phyloP scores from a whole-genome alignment of 352 stramenopile genomes.

The Globisporangium yorkense region DNA sequence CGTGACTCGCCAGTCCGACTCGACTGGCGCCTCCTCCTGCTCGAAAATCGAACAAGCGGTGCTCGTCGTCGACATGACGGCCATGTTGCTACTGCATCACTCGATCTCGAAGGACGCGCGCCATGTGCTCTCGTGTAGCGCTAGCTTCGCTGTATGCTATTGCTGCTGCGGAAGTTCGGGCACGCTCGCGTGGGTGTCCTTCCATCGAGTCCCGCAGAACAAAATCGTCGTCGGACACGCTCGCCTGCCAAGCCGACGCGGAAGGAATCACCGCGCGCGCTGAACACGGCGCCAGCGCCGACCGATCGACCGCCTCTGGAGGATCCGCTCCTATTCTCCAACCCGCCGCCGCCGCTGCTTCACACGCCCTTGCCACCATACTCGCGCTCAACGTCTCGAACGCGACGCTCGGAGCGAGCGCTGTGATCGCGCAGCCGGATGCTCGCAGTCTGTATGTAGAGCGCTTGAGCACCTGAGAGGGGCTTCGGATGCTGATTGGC shows the following conservation, averaged over 20 bases:
- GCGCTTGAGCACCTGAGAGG: neutral
- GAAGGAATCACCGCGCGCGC: neutral
- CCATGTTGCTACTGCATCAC: no score
- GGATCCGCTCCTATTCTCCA: neutral
- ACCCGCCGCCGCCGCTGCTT: neutral
- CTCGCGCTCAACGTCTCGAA: constrained; percentile 10
- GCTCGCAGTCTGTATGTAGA: constrained; percentile 6
- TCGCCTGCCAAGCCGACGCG: neutral
- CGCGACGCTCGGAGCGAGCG: constrained; percentile 14
- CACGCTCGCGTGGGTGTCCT: neutral
- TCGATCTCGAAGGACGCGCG: no score
- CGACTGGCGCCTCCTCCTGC: no score
- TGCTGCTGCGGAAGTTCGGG: no score
- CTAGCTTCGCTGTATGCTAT: no score
- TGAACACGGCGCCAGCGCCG: neutral
- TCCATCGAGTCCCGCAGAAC: neutral
- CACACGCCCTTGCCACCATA: constrained; percentile 4
- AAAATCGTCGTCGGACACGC: neutral
- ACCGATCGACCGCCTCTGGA: neutral
- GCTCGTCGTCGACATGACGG: no score
- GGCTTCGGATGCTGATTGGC: no score
- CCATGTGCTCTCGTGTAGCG: no score
- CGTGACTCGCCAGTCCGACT: no score
- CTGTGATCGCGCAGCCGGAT: constrained; percentile 13
- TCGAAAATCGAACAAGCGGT: no score